These are phyloP conservation scores for Aquilaria agallochum DNA, from an alignment of 441 rosid genomes.

Conservation along the genomic window DNA sequence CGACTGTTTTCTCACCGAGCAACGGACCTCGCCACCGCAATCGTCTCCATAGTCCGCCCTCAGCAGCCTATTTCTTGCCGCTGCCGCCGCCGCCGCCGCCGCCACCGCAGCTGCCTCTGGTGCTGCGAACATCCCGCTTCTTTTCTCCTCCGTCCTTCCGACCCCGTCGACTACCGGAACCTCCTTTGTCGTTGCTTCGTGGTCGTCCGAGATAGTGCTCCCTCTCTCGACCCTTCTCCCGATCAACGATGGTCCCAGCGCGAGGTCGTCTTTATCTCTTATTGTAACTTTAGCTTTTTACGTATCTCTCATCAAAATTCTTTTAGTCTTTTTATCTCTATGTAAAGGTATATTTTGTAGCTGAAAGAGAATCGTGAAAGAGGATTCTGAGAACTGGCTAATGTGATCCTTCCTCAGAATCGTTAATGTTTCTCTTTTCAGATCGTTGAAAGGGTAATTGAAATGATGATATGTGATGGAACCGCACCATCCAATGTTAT, in stretches of 20 bases:
- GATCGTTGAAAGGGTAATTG: slow-evolving; percentile 59
- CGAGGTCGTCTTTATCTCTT: slow-evolving; percentile 31
- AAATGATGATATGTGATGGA: slow-evolving; percentile 27
- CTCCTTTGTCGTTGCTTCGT: slow-evolving; percentile 61
- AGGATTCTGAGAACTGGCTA: background rate
- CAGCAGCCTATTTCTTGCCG: slow-evolving; percentile 22
- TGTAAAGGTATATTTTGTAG: background rate
- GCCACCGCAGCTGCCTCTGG: slow-evolving; percentile 29
- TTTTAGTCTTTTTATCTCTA: background rate
- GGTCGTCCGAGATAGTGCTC: slow-evolving; percentile 41
- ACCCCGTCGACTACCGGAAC: slow-evolving; percentile 49
- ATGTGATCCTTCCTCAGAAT: background rate
- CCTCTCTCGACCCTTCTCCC: slow-evolving; percentile 29
- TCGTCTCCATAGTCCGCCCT: slow-evolving; percentile 29
- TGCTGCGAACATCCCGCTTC: slow-evolving; percentile 28
- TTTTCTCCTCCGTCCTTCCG: slow-evolving; percentile 45
- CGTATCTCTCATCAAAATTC: background rate
- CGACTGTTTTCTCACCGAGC: slow-evolving; percentile 40
- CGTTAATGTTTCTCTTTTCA: slow-evolving; percentile 17
- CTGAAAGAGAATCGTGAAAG: background rate
- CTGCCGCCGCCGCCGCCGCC: slow-evolving; percentile 32
- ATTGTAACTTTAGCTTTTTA: background rate
- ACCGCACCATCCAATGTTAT: slow-evolving; percentile 35
- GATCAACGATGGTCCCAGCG: slow-evolving; percentile 51
- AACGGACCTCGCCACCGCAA: slow-evolving; percentile 35